phyloP scores from a whole-genome alignment of 2,329 filamentous ascomycete genomes.

The Colletotrichum endophyticum region DNA sequence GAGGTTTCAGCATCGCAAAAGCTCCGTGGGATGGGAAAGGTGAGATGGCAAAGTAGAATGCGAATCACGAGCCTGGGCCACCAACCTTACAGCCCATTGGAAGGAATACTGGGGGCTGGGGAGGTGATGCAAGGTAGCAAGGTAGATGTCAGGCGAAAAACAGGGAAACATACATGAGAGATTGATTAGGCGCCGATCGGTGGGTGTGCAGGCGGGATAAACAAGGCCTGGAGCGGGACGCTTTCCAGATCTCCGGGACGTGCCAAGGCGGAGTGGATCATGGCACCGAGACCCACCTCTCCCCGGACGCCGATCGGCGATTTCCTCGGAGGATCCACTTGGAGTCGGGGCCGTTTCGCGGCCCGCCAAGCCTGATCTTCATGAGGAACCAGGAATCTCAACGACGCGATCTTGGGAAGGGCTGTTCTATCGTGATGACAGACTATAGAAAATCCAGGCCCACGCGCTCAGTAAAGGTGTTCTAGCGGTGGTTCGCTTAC shows the following conservation, averaged over 20 bases:
- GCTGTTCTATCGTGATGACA: fast-evolving
- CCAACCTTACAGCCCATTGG: background rate
- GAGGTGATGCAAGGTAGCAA: background rate
- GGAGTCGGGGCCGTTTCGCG: background rate
- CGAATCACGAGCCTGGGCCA: background rate
- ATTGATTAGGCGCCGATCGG: background rate
- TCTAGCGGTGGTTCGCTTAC: fast-evolving
- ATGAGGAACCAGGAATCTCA: background rate
- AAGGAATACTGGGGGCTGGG: background rate
- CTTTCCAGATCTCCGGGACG: background rate
- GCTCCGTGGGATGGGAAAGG: background rate
- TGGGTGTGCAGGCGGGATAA: background rate
- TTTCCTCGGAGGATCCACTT: background rate
- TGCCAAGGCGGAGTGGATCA: background rate
- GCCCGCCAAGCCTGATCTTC: background rate
- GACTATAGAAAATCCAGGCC: fast-evolving
- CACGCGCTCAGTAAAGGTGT: background rate
- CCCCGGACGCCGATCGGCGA: background rate
- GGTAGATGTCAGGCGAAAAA: background rate
- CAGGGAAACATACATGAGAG: background rate
- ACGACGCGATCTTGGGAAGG: background rate
- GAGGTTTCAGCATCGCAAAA: background rate
- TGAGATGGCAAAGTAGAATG: background rate
- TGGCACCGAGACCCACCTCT: background rate
- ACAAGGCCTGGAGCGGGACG: background rate